Evolutionary conservation across 805 yeast genomes (phyloP), one percentile per base, ranked within the genome.

Genomic region (Yamadazyma philogaea): DNA sequence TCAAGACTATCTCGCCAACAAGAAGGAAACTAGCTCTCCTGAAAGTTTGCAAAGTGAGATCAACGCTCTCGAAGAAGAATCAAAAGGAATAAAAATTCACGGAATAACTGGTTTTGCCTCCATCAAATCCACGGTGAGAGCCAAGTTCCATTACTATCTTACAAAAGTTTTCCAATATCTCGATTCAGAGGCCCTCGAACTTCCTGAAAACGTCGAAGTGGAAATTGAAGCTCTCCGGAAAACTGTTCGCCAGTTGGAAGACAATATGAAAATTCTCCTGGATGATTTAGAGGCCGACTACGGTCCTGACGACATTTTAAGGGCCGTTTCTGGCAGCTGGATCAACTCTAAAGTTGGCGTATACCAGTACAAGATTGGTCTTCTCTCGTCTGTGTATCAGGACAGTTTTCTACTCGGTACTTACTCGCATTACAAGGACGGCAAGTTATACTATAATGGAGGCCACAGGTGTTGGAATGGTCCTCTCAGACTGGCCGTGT

Each of bases 381-480:
- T 79, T 49, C 66, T 72, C 19, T 83, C 78, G 15, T 61, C 77
- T 5, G 65, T 84, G 7, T 66, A 68, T 40, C 96, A 87, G 59
- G 74, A 65, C 43, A 54, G 66, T 30, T 71, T 77, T 0, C 61
- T 66, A 22, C 73, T 87, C 39, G 95, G 95, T 2, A 51, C 42
- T 11, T 74, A 51, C 38, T 39, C 50, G 3, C 51, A 49, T 11
- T 55, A 52, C 27, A 54, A 60, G 30, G 62, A 59, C 22, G 46
- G 43, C 2, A 50, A 44, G 53, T 37, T 63, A 52, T 65, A 66
- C 24, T 93, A 71, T 56, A 67, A 61, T 3, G 56, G 68, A 15
- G 99, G 99, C 16, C 81, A 80, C 32, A 77, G 73, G 56, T 93
- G 99, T 63, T 91, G 98, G 96, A 87, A 89, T 59, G 99, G 99